Evolutionary conservation across 768 basidiomycete genomes (phyloP).

Genomic region (Collybiopsis confluens): DNA sequence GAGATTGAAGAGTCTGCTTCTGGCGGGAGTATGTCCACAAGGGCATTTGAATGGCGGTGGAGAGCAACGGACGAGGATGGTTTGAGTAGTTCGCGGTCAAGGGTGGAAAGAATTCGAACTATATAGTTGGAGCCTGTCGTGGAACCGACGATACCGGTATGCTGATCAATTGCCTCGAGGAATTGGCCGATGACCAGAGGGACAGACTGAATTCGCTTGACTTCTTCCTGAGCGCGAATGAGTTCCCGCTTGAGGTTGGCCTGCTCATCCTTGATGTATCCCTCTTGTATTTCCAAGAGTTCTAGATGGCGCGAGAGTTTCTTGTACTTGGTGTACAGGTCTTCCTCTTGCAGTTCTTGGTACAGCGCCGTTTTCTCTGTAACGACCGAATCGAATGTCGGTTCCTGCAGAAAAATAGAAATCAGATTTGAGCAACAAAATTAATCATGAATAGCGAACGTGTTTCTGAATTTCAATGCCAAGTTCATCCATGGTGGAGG

Average conservation of each 20-base stretch:
- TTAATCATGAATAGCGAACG: conserved; percentile 32
- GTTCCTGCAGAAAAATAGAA: conserved; percentile 64
- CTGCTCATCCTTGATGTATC: conserved; percentile 98
- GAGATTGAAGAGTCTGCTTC: conserved; percentile 97
- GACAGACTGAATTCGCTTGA: conserved; percentile 98
- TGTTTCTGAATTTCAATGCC: conserved; percentile 81
- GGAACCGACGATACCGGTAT: conserved; percentile 94
- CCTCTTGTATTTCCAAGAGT: conserved; percentile 90
- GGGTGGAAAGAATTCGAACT: conserved; percentile 92
- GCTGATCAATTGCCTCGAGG: conserved; percentile 97
- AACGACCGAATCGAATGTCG: conserved; percentile 82
- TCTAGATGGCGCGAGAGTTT: conserved; percentile 92
- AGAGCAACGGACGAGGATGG: conserved; percentile 97
- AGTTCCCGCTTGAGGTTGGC: conserved; percentile 97
- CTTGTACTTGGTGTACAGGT: conserved; percentile 97
- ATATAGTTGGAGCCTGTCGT: conserved; percentile 99
- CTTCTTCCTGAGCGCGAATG: conserved; percentile 98
- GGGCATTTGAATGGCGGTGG: conserved; percentile 96
- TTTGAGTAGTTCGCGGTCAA: conserved; percentile 96
- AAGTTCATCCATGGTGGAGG: conserved; percentile 75
- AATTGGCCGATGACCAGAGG: conserved; percentile 99
- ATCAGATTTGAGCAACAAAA: conserved; percentile 1
- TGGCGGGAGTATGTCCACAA: conserved; percentile 97
- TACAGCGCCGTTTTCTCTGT: conserved; percentile 86
- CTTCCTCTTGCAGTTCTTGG: conserved; percentile 86